Evolutionary conservation across 345 rosid species (phyloP).

Genomic region (Gossypium ekmanianum): DNA sequence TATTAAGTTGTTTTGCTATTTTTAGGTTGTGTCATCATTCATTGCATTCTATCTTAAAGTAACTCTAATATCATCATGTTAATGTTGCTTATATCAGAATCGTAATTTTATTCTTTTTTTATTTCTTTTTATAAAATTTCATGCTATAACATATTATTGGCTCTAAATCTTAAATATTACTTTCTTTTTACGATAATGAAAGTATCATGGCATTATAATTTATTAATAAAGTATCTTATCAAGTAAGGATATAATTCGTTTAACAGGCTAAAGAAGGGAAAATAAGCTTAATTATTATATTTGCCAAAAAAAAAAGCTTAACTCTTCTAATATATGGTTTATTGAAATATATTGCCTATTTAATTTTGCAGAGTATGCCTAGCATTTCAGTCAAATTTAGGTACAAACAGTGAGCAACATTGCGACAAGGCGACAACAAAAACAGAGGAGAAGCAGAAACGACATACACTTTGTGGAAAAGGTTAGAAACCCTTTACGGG

Average conservation of each 20-base stretch:
- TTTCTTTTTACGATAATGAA: background rate
- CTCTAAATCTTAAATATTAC: background rate
- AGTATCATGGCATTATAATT: background rate
- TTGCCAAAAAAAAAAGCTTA: background rate
- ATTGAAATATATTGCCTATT: too few relatives aligned
- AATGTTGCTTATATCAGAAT: conserved; percentile 14
- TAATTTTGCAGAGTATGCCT: too few relatives aligned
- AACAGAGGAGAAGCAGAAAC: too few relatives aligned
- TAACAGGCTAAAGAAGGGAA: background rate
- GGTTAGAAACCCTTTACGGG: too few relatives aligned
- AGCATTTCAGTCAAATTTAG: too few relatives aligned
- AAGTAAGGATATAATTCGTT: background rate
- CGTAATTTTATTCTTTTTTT: conserved; percentile 5
- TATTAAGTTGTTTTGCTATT: too few relatives aligned
- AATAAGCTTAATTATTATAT: background rate
- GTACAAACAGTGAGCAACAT: too few relatives aligned
- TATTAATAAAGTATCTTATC: background rate
- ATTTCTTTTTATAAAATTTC: too few relatives aligned
- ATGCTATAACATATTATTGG: background rate
- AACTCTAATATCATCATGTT: conserved; percentile 1
- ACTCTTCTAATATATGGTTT: too few relatives aligned
- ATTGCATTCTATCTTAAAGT: background rate
- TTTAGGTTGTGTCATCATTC: too few relatives aligned
- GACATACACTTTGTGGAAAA: too few relatives aligned
- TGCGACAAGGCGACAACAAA: too few relatives aligned